Evolutionary conservation across 768 basidiomycete species (phyloP).

Genomic region (Pisolithus albus): DNA sequence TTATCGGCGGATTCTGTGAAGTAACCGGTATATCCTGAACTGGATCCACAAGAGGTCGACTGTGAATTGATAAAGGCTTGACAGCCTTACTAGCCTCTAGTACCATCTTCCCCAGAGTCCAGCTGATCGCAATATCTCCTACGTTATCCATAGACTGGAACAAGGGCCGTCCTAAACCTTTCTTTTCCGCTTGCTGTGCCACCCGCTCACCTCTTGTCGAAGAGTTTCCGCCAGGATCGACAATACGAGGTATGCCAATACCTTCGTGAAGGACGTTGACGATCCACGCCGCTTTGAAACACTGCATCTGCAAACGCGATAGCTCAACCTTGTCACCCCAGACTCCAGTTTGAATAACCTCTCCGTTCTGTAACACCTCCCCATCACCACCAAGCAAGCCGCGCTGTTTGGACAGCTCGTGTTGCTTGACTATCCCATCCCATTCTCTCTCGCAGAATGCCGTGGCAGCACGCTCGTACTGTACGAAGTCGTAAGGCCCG

Average conservation of each 20-base stretch:
- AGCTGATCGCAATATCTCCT: constrained; percentile 88
- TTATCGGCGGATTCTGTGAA: constrained; percentile 41
- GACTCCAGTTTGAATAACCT: constrained; percentile 54
- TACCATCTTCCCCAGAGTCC: constrained; percentile 99
- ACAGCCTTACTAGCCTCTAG: constrained; percentile 92
- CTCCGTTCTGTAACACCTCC: constrained; percentile 53
- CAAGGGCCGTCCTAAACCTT: constrained; percentile 74
- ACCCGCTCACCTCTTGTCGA: constrained; percentile 67
- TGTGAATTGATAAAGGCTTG: constrained; percentile 38
- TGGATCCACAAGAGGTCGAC: constrained; percentile 64
- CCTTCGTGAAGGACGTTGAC: constrained; percentile 95
- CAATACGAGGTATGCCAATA: constrained; percentile 86
- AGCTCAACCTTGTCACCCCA: constrained; percentile 76
- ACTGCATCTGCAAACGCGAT: constrained; percentile 89
- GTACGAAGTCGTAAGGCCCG: constrained; percentile 91
- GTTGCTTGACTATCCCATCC: constrained; percentile 64
- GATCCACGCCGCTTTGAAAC: constrained; percentile 99
- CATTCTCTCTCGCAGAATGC: constrained; percentile 80
- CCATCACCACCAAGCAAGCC: constrained; percentile 53
- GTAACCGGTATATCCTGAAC: constrained; percentile 56
- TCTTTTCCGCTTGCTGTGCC: constrained; percentile 66
- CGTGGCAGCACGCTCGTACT: constrained; percentile 90
- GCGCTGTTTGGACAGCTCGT: constrained; percentile 46
- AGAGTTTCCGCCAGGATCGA: constrained; percentile 76
- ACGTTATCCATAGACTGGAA: constrained; percentile 95